Evolutionary conservation across 225 moss, liverwort and hornwort species (phyloP).

Genomic region (Antitrichia curtipendula): DNA sequence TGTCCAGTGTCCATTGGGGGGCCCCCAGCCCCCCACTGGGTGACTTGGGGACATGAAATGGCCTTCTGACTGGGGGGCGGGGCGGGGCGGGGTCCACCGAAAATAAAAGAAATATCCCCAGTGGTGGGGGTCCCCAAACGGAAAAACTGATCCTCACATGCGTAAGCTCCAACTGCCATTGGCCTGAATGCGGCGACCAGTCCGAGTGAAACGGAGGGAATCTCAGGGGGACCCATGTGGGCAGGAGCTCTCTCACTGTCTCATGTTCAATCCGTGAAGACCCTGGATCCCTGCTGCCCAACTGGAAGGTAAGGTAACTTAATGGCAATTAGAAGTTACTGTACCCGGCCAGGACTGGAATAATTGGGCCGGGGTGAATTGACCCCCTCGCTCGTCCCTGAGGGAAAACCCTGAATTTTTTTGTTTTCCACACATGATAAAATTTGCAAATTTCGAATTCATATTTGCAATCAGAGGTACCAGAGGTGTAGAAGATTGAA

Average conservation of each 20-base stretch:
- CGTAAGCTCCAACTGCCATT: not conserved
- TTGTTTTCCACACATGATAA: too few species aligned
- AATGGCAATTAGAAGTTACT: too few species aligned
- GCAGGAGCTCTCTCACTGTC: not conserved
- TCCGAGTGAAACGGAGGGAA: not conserved
- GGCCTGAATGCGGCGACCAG: slow-evolving; percentile 7
- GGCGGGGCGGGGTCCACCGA: not conserved
- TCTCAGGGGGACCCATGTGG: not conserved
- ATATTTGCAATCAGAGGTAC: too few species aligned
- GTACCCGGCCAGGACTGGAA: too few species aligned
- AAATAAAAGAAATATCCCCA: not conserved
- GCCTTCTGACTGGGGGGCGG: too few species aligned
- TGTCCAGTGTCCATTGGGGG: not conserved
- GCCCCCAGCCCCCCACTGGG: not conserved
- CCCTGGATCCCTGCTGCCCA: not conserved
- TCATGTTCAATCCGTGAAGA: not conserved
- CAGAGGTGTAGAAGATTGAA: too few species aligned
- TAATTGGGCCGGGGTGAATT: too few species aligned
- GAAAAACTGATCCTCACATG: not conserved
- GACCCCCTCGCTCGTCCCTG: too few species aligned
- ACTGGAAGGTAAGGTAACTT: not conserved
- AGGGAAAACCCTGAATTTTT: too few species aligned
- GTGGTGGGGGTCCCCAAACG: too few species aligned
- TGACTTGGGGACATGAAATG: not conserved
- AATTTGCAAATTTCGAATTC: too few species aligned